A percentile compares a stretch with the other conserved stretches of the same genome.
These are phyloP conservation scores for Paramecium biaurelia DNA, from an alignment of 73 alveolate species.

Conservation along the genomic window DNA sequence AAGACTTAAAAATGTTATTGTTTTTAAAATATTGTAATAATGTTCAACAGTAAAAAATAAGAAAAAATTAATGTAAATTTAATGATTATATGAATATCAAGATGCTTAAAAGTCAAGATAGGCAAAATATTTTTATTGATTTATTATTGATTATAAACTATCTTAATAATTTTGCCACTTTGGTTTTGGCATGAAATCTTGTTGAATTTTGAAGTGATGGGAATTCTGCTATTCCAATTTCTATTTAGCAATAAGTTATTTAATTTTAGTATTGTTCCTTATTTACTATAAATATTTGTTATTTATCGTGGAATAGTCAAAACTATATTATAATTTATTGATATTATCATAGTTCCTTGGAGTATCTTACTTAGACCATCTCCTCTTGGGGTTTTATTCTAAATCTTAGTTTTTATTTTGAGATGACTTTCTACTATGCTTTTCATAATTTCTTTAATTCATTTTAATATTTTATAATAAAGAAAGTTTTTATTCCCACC, in stretches of 20 bases:
- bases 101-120: slow-evolving; percentile 12
- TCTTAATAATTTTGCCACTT: slow-evolving; percentile 16
- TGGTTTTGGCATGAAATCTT: background rate
- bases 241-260: background rate
- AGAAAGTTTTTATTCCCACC: background rate
- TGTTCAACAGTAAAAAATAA: background rate
- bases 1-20: background rate
- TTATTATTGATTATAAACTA: background rate
- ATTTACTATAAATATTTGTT: background rate
- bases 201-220: slow-evolving; percentile 3
- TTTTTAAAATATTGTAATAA: background rate
- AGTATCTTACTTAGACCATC: slow-evolving; percentile 7
- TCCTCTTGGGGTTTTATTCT: background rate
- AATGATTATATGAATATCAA: background rate
- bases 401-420: background rate
- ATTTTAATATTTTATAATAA: background rate
- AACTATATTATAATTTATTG: background rate
- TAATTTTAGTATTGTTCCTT: background rate
- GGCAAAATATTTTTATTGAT: slow-evolving; percentile 14
- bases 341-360: slow-evolving; percentile 18
- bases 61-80: background rate
- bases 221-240: background rate
- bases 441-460: slow-evolving; percentile 11
- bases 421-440: background rate
- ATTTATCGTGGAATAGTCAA: slow-evolving; percentile 1